These are phyloP conservation scores for Lactifluus volemus DNA, from an alignment of 768 basidiomycete genomes.

Conservation along the genomic window DNA sequence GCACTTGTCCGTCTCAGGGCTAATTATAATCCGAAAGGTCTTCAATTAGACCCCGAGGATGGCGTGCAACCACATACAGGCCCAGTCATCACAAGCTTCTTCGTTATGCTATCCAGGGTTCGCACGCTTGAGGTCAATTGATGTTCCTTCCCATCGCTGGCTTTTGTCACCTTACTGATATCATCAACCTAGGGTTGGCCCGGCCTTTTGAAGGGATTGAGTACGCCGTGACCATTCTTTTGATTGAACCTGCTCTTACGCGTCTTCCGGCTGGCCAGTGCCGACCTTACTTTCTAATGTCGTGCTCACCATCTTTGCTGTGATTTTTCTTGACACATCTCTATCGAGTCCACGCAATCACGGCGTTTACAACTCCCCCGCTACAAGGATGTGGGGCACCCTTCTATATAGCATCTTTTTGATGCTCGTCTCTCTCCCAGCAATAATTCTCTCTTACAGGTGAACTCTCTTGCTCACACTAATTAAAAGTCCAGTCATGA, in stretches of 20 bases:
- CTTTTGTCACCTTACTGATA: not conserved
- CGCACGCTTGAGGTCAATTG: conserved; percentile 58
- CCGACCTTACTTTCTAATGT: conserved; percentile 41
- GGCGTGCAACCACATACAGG: conserved; percentile 63
- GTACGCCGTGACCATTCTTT: conserved; percentile 23
- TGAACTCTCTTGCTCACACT: conserved; percentile 27
- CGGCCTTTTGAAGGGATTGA: conserved; percentile 78
- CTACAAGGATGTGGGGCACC: conserved; percentile 50
- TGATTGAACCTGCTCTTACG: conserved; percentile 23
- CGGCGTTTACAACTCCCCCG: conserved; percentile 56
- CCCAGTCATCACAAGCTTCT: conserved; percentile 68
- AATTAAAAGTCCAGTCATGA: not conserved
- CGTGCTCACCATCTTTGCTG: conserved; percentile 47
- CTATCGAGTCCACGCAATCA: conserved; percentile 41
- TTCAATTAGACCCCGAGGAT: conserved; percentile 71
- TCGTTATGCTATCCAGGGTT: conserved; percentile 65
- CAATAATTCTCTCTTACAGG: conserved; percentile 71
- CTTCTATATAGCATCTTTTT: conserved; percentile 55
- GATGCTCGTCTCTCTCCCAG: conserved; percentile 60
- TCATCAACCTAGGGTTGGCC: conserved; percentile 42
- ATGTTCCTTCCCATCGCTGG: not conserved
- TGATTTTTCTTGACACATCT: conserved; percentile 49
- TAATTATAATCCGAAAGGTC: conserved; percentile 79
- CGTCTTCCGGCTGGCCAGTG: conserved; percentile 31
- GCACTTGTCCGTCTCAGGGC: conserved; percentile 70